Evolutionary conservation across 768 basidiomycete species (phyloP).

Genomic region (Podaxis pistillaris): DNA sequence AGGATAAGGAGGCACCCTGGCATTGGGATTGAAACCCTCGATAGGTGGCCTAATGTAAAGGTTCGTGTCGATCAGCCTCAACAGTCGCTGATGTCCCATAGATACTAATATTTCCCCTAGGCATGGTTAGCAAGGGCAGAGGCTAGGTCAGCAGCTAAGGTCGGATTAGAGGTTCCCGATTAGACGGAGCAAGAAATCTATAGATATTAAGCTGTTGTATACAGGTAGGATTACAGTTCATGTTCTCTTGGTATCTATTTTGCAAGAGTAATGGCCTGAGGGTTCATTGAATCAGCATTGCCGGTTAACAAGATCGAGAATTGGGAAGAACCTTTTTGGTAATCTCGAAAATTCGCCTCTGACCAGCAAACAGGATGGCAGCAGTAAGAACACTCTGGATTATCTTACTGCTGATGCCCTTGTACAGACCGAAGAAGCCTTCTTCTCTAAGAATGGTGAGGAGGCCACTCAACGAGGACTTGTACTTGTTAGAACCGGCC

Average conservation of each 20-base stretch:
- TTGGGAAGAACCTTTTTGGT: conserved; percentile 45
- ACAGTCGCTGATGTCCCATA: not conserved
- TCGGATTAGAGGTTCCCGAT: not conserved
- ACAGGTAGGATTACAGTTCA: not conserved
- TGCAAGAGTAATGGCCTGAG: conserved; percentile 12
- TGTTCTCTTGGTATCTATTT: conserved; percentile 3
- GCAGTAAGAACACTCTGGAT: conserved; percentile 91
- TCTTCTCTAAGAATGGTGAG: conserved; percentile 76
- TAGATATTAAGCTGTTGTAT: not conserved
- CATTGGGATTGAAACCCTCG: conserved; percentile 54
- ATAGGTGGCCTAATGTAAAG: conserved; percentile 63
- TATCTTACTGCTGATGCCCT: conserved; percentile 85
- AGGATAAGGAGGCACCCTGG: conserved; percentile 41
- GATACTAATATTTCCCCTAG: not conserved
- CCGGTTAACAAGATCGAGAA: not conserved
- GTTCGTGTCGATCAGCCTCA: not conserved
- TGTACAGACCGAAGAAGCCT: conserved; percentile 82
- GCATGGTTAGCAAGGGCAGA: not conserved
- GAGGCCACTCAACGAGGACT: conserved; percentile 75
- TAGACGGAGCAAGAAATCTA: not conserved
- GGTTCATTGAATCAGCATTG: not conserved
- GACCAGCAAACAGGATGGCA: conserved; percentile 89
- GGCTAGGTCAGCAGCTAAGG: not conserved
- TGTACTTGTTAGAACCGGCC: conserved; percentile 73
- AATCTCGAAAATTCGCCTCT: conserved; percentile 78